Base-by-base conservation (phyloP, 2,329 filamentous ascomycete species). In the Exophiala sideris region DNA sequence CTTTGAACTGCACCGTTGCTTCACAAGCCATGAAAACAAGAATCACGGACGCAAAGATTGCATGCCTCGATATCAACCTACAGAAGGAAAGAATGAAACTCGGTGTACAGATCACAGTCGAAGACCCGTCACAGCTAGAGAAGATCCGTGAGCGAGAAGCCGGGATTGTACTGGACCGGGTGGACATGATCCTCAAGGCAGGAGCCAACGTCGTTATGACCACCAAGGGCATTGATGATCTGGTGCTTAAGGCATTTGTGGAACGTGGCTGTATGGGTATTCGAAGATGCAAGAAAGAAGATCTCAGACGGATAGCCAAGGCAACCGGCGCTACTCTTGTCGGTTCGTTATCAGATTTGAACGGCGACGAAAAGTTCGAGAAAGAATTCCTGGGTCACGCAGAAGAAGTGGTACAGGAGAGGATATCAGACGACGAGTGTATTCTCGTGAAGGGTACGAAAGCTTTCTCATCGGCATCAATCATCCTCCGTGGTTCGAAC, bases 31-130 rank as follows among this genome's bases (percentile, higher is more conserved):
- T 99, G 94, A 90, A 85, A 66, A 99, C 94, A 29, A 84, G 88
- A 65, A 84, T 99, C 70, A 83, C 83, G 48, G 91, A 97, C 73
- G 94, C 94, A 63, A 97, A 95, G 79, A 99, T 99, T 72, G 94
- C 94, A 46, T 87, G 92, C 66, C 76, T 99, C 58, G 94, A 99
- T 71, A 97, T 99, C 84, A 99, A 99, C 75, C 73, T 99, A 67
- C 92, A 97, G 70, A 99, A 99, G 79, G 92, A 97, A 79, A 84
- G 92, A 65, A 97, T 99, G 94, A 97, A 99, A 82, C 79, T 99
- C 55, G 94, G 94, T 63, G 94, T 99, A 57, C 92, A 99, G 74
- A 96, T 99, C 67, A 97, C 94, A 10, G 88, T 99, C 62, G 94
- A 99, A 65, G 94, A 99, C 70, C 94, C 94, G 45, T 87, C 95